Base-by-base conservation (phyloP, 345 rosid species). In the Eutrema heterophyllum region DNA sequence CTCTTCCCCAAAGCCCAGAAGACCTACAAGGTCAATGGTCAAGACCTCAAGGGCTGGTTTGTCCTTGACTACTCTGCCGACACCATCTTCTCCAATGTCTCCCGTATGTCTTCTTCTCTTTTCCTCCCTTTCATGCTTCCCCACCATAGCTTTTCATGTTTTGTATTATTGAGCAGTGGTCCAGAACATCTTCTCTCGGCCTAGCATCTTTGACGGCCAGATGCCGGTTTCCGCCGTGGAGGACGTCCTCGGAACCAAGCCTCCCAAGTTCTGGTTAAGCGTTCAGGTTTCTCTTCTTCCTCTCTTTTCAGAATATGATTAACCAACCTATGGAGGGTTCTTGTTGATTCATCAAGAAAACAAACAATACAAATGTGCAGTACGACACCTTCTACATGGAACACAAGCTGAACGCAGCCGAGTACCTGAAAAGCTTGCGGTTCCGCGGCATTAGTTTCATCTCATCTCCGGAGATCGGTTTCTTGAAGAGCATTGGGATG, bases 381-480 rank as follows among this genome's bases (percentile, higher is more conserved):
- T 75, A 88, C 48, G 86, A 83, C 21, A 4, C 49, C 16, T 84
- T 93, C 83, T 89, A 90, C 71, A 57, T 51, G 5, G 81, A 89
- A 68, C 84, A 86, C 82, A 86, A 85, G 15, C 81, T 79, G 43
- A 86, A 81, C 51, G 71, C 85, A 14, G 71, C 80, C 7, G 36
- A 56, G 4, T 83, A 73, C 32, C 38, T 87, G 14, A 76, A 76
- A 27, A 68, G 67, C 49, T 51, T 71, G 7, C 0, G 64, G 58
- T 72, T 79, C 64, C 41, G 63, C 9, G 62, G 48, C 15, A 49
- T 45, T 13, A 59, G 49, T 33, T 77, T 66, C 86, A 52, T 90
- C 51, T 87, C 97, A 40, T 87, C 89, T 51, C 88, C 97, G 4
- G 98, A 93, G 62, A 83, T 90, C 30, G 86, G 81, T 24, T 87